phyloP scores from a whole-genome alignment of 495 filamentous ascomycete genomes.

The Xylaria curta region DNA sequence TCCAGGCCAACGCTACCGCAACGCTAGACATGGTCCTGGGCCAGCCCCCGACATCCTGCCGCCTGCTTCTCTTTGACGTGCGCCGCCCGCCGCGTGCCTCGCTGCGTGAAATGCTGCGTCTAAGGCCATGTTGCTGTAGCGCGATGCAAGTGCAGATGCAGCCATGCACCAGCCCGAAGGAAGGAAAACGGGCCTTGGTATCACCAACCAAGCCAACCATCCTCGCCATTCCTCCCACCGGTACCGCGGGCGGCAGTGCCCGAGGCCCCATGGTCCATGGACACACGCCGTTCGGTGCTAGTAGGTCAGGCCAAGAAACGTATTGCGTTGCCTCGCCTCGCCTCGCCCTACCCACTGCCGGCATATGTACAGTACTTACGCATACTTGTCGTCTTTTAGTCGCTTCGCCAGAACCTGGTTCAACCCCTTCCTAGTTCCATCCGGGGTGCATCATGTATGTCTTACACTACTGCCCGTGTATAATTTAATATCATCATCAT shows the following conservation, averaged over 20 bases:
- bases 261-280: neutral
- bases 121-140: slow-evolving; percentile 22
- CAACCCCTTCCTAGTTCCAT: slow-evolving; percentile 5
- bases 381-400: neutral
- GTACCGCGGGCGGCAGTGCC: slow-evolving; percentile 10
- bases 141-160: slow-evolving; percentile 20
- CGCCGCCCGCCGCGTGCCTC: slow-evolving; percentile 19
- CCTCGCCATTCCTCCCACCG: neutral
- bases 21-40: slow-evolving; percentile 27
- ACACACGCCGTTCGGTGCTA: slow-evolving; percentile 2
- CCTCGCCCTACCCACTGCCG: neutral
- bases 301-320: neutral
- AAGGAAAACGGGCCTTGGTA: slow-evolving; percentile 16
- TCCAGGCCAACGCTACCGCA: slow-evolving; percentile 29
- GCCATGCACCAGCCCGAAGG: slow-evolving; percentile 2
- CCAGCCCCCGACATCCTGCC: slow-evolving; percentile 20
- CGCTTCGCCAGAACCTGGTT: neutral
- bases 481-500: slow-evolving; percentile 5
- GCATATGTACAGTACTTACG: slow-evolving; percentile 16
- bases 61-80: neutral
- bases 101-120: slow-evolving; percentile 16
- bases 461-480: slow-evolving; percentile 14
- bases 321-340: neutral
- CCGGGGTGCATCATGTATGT: slow-evolving; percentile 30
- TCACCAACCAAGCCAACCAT: neutral